These are phyloP conservation scores for Xylaria sp. DNA, from an alignment of 2,329 filamentous ascomycete genomes.

Conservation along the genomic window DNA sequence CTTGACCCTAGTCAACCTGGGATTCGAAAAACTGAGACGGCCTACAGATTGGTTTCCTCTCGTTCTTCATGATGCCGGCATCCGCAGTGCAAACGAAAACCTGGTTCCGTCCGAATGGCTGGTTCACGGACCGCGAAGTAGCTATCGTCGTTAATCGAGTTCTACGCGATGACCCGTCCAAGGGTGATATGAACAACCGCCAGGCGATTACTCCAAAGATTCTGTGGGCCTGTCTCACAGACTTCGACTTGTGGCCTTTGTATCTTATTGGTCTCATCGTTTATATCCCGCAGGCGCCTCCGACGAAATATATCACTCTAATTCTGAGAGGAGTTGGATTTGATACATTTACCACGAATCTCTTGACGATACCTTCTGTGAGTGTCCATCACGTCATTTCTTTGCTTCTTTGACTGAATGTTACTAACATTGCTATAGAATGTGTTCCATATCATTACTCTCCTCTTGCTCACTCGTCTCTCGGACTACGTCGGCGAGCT, in stretches of 20 bases:
- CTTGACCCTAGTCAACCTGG: no score
- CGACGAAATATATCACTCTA: slow-evolving; percentile 62
- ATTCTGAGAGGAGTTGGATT: slow-evolving; percentile 63
- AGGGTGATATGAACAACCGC: slow-evolving; percentile 68
- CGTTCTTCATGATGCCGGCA: slow-evolving; percentile 64
- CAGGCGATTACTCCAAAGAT: slow-evolving; percentile 60
- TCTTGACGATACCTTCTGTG: slow-evolving; percentile 65
- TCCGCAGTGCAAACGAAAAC: slow-evolving; percentile 60
- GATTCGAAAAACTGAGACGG: not conserved
- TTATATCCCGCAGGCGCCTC: slow-evolving; percentile 60
- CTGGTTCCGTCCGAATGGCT: slow-evolving; percentile 61
- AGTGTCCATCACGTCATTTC: slow-evolving; percentile 36
- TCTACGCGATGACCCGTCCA: slow-evolving; percentile 66
- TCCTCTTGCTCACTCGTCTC: slow-evolving; percentile 62
- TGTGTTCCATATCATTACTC: slow-evolving; percentile 60
- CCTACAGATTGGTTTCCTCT: slow-evolving; percentile 56
- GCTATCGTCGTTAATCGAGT: slow-evolving; percentile 68
- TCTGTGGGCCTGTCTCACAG: slow-evolving; percentile 61
- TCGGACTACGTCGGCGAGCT: slow-evolving; percentile 62
- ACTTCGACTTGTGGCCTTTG: slow-evolving; percentile 67
- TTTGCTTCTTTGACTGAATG: not conserved
- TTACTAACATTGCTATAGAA: slow-evolving; percentile 46
- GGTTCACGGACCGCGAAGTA: slow-evolving; percentile 68
- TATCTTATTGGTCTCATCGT: slow-evolving; percentile 61
- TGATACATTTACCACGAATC: slow-evolving; percentile 64